Conservation (phyloP, 768 basidiomycete genomes). For the Tulasnella sp. region DNA sequence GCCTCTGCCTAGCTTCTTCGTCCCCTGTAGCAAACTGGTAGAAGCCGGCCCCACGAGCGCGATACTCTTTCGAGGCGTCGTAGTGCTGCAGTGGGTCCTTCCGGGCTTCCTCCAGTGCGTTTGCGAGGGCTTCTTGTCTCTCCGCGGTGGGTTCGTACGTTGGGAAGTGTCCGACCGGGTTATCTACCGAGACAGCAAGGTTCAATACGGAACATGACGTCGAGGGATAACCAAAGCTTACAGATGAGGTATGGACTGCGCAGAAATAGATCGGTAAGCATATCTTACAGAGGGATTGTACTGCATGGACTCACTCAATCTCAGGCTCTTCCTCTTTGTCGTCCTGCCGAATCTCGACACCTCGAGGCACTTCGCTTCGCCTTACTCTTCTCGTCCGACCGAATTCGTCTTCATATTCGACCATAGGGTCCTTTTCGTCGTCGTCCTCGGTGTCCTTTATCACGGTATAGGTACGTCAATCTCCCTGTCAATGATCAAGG, state of each 20-base stretch:
- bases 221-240: constrained; percentile 20
- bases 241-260: constrained; percentile 47
- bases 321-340: constrained; percentile 18
- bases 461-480: not conserved
- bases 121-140: constrained; percentile 60
- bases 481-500: constrained; percentile 33
- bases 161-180: constrained; percentile 78
- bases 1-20: constrained; percentile 58
- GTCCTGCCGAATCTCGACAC: constrained; percentile 33
- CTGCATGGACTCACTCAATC: constrained; percentile 23
- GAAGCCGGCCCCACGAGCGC: constrained; percentile 81
- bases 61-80: constrained; percentile 69
- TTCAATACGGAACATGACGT: constrained; percentile 3
- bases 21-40: constrained; percentile 78
- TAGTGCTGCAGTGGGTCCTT: constrained; percentile 70
- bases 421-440: constrained; percentile 48
- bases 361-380: constrained; percentile 66
- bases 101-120: constrained; percentile 54
- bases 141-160: constrained; percentile 78
- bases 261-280: not conserved
- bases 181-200: constrained; percentile 35
- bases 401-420: constrained; percentile 83
- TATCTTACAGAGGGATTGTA: not conserved
- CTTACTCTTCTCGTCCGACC: constrained; percentile 59
- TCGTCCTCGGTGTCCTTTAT: not conserved